Percentiles rank a stretch among this genome's conserved stretches.
Evolutionary conservation across 2,329 filamentous ascomycete genomes (phyloP).

Genomic region (Diaporthe ilicicola): DNA sequence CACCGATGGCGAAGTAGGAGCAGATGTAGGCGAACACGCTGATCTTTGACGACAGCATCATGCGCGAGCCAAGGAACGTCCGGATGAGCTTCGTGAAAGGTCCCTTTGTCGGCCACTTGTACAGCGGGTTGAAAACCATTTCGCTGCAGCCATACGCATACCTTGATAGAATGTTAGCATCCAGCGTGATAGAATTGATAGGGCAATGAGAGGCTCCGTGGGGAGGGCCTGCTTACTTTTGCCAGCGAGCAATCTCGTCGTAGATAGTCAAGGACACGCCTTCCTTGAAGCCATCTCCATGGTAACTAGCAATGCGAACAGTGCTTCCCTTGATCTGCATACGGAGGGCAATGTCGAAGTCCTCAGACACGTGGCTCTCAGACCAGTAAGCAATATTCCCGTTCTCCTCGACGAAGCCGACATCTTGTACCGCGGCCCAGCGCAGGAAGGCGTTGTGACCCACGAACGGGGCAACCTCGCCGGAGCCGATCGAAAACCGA

Average conservation of each 20-base stretch:
- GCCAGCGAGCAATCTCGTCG: constrained; percentile 76
- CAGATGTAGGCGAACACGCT: constrained; percentile 77
- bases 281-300: constrained; percentile 75
- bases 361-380: constrained; percentile 78
- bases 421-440: constrained; percentile 60
- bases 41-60: constrained; percentile 72
- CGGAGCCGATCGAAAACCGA: constrained; percentile 73
- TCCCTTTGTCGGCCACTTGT: constrained; percentile 67
- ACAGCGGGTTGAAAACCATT: constrained; percentile 73
- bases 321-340: constrained; percentile 74
- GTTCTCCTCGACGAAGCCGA: constrained; percentile 57
- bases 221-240: constrained; percentile 55
- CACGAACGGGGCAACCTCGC: constrained; percentile 79
- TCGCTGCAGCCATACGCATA: constrained; percentile 78
- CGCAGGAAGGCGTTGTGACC: constrained; percentile 80
- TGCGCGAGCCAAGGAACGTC: constrained; percentile 68
- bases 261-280: constrained; percentile 78
- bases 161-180: neutral
- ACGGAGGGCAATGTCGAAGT: constrained; percentile 79
- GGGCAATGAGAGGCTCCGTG: too few species aligned
- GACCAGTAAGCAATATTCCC: constrained; percentile 71
- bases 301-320: constrained; percentile 74
- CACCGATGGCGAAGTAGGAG: constrained; percentile 72
- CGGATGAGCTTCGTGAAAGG: constrained; percentile 73
- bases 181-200: fast-evolving